Evolutionary conservation across 768 basidiomycete species (phyloP).

Genomic region (Kwoniella sp.): DNA sequence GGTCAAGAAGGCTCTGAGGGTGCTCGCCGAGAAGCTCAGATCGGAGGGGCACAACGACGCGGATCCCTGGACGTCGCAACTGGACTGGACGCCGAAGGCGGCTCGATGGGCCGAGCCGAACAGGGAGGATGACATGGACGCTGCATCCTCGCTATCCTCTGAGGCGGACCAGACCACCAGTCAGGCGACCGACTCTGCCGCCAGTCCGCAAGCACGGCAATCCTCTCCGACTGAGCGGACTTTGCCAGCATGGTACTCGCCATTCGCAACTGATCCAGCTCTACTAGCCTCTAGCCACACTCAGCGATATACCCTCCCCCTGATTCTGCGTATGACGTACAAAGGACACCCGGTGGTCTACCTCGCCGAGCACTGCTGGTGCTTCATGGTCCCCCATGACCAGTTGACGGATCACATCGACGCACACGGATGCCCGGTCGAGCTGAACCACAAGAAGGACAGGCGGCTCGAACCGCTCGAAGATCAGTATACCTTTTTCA

Average conservation of each 20-base stretch:
- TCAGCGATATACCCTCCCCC: slow-evolving; percentile 60
- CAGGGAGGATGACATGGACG: too few relatives aligned
- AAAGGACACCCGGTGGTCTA: slow-evolving; percentile 62
- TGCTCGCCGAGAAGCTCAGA: slow-evolving; percentile 63
- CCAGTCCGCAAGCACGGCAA: not conserved
- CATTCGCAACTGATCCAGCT: slow-evolving; percentile 7
- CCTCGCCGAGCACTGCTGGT: slow-evolving; percentile 61
- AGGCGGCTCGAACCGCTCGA: slow-evolving; percentile 6
- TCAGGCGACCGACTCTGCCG: not conserved
- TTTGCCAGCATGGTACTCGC: slow-evolving; percentile 15
- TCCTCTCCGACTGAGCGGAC: not conserved
- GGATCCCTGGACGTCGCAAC: slow-evolving; percentile 81
- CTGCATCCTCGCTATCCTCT: not conserved
- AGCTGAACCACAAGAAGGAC: slow-evolving; percentile 24
- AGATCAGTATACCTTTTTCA: slow-evolving; percentile 27
- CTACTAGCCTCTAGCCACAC: slow-evolving; percentile 12
- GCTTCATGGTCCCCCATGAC: slow-evolving; percentile 42
- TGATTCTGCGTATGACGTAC: slow-evolving; percentile 63
- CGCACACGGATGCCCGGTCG: slow-evolving; percentile 30
- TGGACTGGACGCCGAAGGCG: slow-evolving; percentile 89
- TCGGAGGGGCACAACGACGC: slow-evolving; percentile 57
- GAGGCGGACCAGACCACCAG: not conserved
- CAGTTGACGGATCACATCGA: slow-evolving; percentile 12
- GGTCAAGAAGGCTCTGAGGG: slow-evolving; percentile 61
- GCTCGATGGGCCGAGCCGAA: slow-evolving; percentile 45